Percentiles rank a stretch among this genome's conserved stretches.
Conservation (phyloP, 352 stramenopile genomes). For the Phytophthora sansomeana region DNA sequence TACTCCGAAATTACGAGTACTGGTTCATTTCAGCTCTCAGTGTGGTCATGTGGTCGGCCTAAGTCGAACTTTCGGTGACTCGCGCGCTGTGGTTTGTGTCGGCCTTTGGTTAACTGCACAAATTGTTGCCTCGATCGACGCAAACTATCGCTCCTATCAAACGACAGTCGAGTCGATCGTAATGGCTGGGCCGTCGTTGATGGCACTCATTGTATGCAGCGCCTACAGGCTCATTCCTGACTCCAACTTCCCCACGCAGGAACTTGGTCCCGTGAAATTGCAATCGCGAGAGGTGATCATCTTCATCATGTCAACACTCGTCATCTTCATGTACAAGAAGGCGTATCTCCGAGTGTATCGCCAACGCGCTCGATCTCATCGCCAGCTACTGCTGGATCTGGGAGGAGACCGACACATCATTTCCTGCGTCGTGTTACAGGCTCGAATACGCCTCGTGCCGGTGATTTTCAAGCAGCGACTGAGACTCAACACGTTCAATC, state of each 20-base stretch:
- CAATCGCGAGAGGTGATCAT: conserved; percentile 30
- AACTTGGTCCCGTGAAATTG: conserved; percentile 17
- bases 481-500: conserved; percentile 5
- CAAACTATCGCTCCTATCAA: conserved; percentile 38
- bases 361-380: neutral
- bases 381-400: neutral
- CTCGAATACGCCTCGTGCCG: conserved; percentile 20
- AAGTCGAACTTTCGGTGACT: conserved; percentile 29
- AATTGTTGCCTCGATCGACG: conserved; percentile 36
- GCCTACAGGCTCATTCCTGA: conserved; percentile 27
- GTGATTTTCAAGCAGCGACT: conserved; percentile 1
- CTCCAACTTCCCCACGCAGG: conserved; percentile 6
- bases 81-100: conserved; percentile 27
- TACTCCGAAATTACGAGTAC: conserved; percentile 34
- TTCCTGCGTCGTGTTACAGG: conserved; percentile 34
- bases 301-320: conserved; percentile 30
- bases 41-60: conserved; percentile 36
- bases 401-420: conserved; percentile 24
- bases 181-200: conserved; percentile 34
- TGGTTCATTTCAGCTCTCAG: conserved; percentile 44
- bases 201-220: conserved; percentile 29
- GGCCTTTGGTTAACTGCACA: conserved; percentile 35
- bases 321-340: conserved; percentile 36
- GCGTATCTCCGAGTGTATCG: conserved; percentile 4
- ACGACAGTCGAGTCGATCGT: conserved; percentile 31